These are phyloP conservation scores for Colletotrichum sp. DNA, from an alignment of 2,329 filamentous ascomycete species.

Conservation along the genomic window DNA sequence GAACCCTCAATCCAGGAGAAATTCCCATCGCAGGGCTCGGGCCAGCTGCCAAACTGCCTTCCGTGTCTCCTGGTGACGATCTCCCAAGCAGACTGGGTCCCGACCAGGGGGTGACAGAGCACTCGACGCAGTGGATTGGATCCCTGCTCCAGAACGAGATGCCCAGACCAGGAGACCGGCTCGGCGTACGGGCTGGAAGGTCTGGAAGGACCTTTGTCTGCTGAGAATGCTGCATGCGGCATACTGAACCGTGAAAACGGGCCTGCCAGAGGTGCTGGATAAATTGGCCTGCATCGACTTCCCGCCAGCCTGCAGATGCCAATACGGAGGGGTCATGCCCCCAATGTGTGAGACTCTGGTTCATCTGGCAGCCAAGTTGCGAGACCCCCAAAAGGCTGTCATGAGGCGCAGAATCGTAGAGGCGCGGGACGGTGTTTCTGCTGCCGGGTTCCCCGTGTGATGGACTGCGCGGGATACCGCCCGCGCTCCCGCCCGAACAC, in stretches of 20 bases:
- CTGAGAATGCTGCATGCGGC: slow-evolving; percentile 16
- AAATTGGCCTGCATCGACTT: slow-evolving; percentile 10
- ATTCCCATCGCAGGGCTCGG: background rate
- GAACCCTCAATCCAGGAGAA: background rate
- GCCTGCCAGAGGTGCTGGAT: background rate
- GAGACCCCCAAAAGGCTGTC: background rate
- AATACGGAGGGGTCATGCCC: slow-evolving; percentile 1
- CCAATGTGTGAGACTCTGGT: background rate
- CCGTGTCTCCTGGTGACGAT: slow-evolving; percentile 17
- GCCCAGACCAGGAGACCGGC: background rate
- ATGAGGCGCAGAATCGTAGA: background rate
- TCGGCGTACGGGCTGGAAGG: slow-evolving; percentile 1
- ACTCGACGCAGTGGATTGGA: background rate
- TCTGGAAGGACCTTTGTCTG: slow-evolving; percentile 12
- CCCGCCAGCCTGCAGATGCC: slow-evolving; percentile 12
- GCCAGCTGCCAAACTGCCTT: slow-evolving; percentile 11
- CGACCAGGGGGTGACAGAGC: background rate
- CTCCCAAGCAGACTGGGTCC: slow-evolving; percentile 7
- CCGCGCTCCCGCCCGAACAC: background rate
- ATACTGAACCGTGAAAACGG: background rate
- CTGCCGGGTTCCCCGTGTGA: background rate
- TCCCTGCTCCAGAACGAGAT: slow-evolving; percentile 1
- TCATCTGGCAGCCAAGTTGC: background rate
- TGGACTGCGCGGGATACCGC: background rate
- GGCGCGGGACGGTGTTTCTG: background rate